phyloP scores from a whole-genome alignment of 768 basidiomycete species.

The Trametes punicea region DNA sequence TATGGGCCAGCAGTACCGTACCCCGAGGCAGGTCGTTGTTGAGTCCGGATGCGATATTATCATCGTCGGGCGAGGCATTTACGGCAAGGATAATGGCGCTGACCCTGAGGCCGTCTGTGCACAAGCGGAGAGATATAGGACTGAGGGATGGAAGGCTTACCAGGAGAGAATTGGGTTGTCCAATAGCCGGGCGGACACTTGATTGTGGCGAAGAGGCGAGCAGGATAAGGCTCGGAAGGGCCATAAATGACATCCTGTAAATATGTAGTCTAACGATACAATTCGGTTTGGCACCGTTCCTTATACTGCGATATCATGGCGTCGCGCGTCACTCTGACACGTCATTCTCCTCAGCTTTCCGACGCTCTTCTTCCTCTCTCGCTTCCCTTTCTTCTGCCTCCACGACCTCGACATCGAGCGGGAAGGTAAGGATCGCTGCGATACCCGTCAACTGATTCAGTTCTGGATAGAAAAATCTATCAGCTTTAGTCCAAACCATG shows the following conservation, averaged over 20 bases:
- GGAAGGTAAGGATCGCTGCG: conserved; percentile 94
- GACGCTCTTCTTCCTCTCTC: conserved; percentile 40
- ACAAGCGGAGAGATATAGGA: conserved; percentile 82
- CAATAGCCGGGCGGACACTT: too few species aligned
- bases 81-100: conserved; percentile 55
- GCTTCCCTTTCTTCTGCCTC: conserved; percentile 88
- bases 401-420: conserved; percentile 91
- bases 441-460: conserved; percentile 95
- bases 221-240: not conserved
- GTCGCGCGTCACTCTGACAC: not conserved
- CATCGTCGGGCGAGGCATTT: conserved; percentile 95
- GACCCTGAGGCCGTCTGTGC: conserved; percentile 48
- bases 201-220: too few species aligned
- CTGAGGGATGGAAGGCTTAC: conserved; percentile 92
- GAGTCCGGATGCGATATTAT: conserved; percentile 91
- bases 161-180: conserved; percentile 15
- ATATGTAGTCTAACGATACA: conserved; percentile 15
- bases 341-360: conserved; percentile 21
- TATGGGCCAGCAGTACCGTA: conserved; percentile 95
- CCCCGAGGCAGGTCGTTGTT: conserved; percentile 78
- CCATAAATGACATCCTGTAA: conserved; percentile 5
- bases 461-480: conserved; percentile 46
- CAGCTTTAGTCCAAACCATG: not conserved
- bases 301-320: not conserved
- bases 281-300: not conserved